Evolutionary conservation across 305 asterid genomes (phyloP).

Genomic region (Galium porrigens): DNA sequence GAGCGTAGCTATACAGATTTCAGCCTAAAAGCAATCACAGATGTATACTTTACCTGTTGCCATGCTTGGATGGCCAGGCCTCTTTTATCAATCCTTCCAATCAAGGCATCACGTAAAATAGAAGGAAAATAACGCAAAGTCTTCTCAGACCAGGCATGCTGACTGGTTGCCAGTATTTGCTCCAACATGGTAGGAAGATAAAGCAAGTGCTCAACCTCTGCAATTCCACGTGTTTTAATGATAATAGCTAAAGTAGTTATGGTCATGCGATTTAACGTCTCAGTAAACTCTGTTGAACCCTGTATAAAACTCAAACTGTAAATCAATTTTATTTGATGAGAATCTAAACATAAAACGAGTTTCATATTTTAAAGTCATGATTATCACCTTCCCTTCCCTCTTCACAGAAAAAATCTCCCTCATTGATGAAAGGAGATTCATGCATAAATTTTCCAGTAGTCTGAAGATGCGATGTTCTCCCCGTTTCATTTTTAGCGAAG

Average conservation of each 20-base stretch:
- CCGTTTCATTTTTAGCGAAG: slow-evolving; percentile 75
- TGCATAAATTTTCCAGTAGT: slow-evolving; percentile 86
- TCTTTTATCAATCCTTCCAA: slow-evolving; percentile 67
- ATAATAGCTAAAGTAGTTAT: slow-evolving; percentile 75
- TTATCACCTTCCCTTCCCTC: slow-evolving; percentile 86
- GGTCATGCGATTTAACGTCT: slow-evolving; percentile 77
- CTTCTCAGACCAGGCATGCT: slow-evolving; percentile 99
- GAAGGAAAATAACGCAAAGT: slow-evolving; percentile 82
- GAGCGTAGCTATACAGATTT: not conserved
- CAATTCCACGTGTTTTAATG: slow-evolving; percentile 87
- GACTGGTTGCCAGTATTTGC: slow-evolving; percentile 80
- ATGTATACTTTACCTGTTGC: slow-evolving; percentile 54
- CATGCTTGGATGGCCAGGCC: slow-evolving; percentile 80
- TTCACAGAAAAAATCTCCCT: slow-evolving; percentile 78
- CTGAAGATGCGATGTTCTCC: slow-evolving; percentile 94
- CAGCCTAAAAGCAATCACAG: slow-evolving; percentile 2
- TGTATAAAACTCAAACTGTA: slow-evolving; percentile 27
- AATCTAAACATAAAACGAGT: slow-evolving; percentile 14
- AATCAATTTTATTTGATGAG: slow-evolving; percentile 14
- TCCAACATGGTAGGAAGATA: slow-evolving; percentile 92
- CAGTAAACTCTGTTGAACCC: slow-evolving; percentile 98
- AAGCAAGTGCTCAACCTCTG: slow-evolving; percentile 79
- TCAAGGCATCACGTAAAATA: slow-evolving; percentile 68
- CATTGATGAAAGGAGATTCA: slow-evolving; percentile 83
- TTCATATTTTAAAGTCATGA: not conserved